These are phyloP conservation scores for Coelastrella sp. DNA, from an alignment of 139 green algal species.

Conservation along the genomic window DNA sequence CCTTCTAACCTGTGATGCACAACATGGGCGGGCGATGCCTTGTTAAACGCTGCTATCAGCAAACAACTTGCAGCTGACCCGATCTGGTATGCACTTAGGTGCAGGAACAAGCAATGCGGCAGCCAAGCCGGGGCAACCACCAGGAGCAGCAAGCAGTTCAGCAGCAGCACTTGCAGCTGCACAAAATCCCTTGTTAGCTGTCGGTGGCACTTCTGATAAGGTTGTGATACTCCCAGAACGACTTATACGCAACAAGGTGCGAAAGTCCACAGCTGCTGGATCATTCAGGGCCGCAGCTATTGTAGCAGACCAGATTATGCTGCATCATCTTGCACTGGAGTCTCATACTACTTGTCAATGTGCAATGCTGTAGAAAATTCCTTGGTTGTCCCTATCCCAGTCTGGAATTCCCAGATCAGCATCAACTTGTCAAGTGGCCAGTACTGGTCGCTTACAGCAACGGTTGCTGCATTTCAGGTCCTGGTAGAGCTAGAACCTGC, in stretches of 20 bases:
- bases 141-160: background rate
- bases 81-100: background rate
- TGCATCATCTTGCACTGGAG: too few relatives aligned
- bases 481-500: conserved; percentile 63
- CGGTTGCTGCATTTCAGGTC: conserved; percentile 49
- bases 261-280: background rate
- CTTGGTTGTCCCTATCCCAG: too few relatives aligned
- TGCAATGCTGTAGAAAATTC: too few relatives aligned
- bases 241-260: conserved; percentile 49
- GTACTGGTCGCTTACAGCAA: background rate
- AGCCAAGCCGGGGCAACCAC: background rate
- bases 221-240: conserved; percentile 52
- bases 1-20: too few relatives aligned
- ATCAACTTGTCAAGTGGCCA: too few relatives aligned
- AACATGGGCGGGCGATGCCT: too few relatives aligned
- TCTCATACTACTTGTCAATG: too few relatives aligned
- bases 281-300: too few relatives aligned
- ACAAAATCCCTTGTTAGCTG: background rate
- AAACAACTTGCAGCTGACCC: too few relatives aligned
- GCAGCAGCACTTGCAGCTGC: background rate
- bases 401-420: too few relatives aligned
- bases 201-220: conserved; percentile 16
- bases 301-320: too few relatives aligned
- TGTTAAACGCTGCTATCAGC: too few relatives aligned
- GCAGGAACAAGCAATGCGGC: conserved; percentile 9